These are phyloP conservation scores for Lactarius vividus DNA, from an alignment of 768 basidiomycete species.

Conservation along the genomic window DNA sequence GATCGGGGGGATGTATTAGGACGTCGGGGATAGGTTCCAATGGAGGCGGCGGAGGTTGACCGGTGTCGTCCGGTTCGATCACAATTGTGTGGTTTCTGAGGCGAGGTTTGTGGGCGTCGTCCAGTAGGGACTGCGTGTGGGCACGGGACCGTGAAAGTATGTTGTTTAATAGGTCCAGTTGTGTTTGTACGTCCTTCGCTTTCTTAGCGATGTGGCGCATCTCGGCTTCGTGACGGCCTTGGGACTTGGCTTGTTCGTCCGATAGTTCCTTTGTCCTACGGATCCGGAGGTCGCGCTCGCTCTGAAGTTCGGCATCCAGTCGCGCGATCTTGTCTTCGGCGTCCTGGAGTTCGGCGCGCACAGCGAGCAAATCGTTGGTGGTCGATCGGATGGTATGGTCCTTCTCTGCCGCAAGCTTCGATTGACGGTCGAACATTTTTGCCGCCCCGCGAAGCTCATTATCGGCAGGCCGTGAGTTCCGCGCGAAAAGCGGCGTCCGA, in stretches of 20 bases:
- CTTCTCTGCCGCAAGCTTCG: neutral
- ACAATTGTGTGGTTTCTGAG: too few species aligned
- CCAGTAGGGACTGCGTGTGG: neutral
- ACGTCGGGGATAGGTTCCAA: neutral
- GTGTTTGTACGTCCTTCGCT: neutral
- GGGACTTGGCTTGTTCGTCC: conserved; percentile 1
- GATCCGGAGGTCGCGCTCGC: neutral
- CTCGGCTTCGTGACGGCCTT: neutral
- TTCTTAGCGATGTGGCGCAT: neutral
- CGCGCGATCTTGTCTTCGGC: neutral
- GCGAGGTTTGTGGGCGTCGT: neutral
- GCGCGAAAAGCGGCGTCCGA: neutral
- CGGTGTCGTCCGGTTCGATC: neutral
- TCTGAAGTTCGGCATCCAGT: neutral
- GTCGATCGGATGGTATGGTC: conserved; percentile 2
- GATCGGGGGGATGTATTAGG: neutral
- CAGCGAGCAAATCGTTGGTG: neutral
- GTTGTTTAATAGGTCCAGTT: neutral
- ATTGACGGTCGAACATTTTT: neutral
- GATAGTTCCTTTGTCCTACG: neutral
- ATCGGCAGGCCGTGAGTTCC: neutral
- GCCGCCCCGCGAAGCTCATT: neutral
- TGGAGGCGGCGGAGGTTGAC: neutral
- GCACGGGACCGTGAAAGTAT: neutral
- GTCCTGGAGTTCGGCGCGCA: neutral